Percentiles rank a stretch among this genome's conserved stretches.
These are phyloP conservation scores for Biscogniauxia mediterranea DNA, from an alignment of 2,329 filamentous ascomycete genomes.

Conservation along the genomic window DNA sequence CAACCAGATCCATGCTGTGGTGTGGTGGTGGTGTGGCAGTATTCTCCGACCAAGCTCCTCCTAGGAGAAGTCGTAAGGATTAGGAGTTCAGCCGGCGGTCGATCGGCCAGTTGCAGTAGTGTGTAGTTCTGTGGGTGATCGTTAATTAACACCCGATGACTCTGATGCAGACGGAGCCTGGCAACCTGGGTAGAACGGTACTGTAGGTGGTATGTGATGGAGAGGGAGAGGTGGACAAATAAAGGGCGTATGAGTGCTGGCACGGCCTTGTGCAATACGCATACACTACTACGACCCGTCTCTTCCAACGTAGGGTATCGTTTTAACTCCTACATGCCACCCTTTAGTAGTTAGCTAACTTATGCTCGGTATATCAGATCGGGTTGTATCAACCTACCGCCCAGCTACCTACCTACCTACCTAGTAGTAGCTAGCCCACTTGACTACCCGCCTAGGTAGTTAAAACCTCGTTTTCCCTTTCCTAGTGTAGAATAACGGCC, in stretches of 20 bases:
- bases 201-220: conserved; percentile 2
- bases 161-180: background rate
- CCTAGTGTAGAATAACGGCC: background rate
- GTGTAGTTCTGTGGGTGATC: conserved; percentile 23
- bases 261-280: too few species aligned
- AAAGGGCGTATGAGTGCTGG: background rate
- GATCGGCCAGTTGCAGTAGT: conserved; percentile 21
- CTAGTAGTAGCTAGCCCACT: background rate
- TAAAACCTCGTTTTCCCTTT: background rate
- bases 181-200: conserved; percentile 8
- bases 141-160: conserved; percentile 20
- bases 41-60: conserved; percentile 8
- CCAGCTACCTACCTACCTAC: background rate
- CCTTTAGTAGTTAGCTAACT: too few species aligned
- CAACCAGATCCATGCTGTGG: background rate
- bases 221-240: too few species aligned
- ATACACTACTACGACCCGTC: too few species aligned
- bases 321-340: too few species aligned
- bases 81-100: conserved; percentile 3
- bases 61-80: conserved; percentile 6
- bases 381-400: too few species aligned
- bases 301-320: too few species aligned
- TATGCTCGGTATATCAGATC: too few species aligned
- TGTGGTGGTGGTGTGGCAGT: conserved; percentile 6
- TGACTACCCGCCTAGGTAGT: too few species aligned